Evolutionary conservation across 75 land plant genomes (phyloP), one percentile per base, ranked within the genome.

Genomic region (Ceratopteris richardii): DNA sequence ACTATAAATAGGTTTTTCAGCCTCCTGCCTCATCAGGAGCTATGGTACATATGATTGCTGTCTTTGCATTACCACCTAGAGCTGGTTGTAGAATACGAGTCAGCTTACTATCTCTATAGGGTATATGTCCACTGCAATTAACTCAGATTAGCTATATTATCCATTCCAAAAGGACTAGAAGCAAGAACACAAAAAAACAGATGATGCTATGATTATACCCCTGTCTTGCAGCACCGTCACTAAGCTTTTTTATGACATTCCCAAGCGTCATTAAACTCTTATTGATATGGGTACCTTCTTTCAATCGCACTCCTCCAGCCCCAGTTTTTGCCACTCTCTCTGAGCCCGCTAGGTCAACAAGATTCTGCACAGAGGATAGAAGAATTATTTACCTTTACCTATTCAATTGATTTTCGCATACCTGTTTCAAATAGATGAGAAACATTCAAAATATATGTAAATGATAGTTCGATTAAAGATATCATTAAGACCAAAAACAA

Each of bases 251-350:
- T 25, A 95, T 95, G 11, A 95, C 99, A 52, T 81, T 95, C 0
- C 99, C 99, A 68, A 95, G 88, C 59, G 74, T 69, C 82, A 84
- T 86, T 46, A 95, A 77, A 63, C 96, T 89, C 73, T 95, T 95
- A 60, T 95, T 95, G 27, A 95, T 95, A 61, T 95, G 65, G 27
- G 86, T 87, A 56, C 99, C 99, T 72, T 95, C 99, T 70, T 84
- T 90, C 51, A 90, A 64, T 33, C 99, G 99, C n/a, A 80, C 88
- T 28, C 99, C 99, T 31, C 69, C 99, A 62, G 99, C 97, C 59
- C 99, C 99, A 63, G 99, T 90, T 64, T 95, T 95, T 25, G 99
- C 90, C 65, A 95, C 74, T n/a, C 99, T 65, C 66, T 95, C 99
- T 41, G 99, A 95, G 24, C 99, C 99, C 51, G 99, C 99, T 55